phyloP scores from a whole-genome alignment of 2,329 filamentous ascomycete genomes.

The Penicillium occitanis region DNA sequence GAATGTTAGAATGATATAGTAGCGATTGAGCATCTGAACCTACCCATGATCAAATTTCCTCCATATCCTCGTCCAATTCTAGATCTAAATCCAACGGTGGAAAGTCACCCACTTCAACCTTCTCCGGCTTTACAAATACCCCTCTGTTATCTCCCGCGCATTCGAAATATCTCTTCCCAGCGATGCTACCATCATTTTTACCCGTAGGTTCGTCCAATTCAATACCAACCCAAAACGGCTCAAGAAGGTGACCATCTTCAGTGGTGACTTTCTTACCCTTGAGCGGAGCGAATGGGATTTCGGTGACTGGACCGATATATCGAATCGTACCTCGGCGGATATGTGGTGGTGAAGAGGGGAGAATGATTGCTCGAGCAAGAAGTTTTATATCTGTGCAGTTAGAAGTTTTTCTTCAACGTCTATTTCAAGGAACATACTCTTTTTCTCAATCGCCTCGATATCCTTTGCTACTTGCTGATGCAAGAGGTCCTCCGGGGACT shows the following conservation, averaged over 20 bases:
- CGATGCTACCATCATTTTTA: slow-evolving; percentile 61
- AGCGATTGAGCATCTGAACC: background rate
- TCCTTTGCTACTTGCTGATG: slow-evolving; percentile 63
- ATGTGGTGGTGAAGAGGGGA: slow-evolving; percentile 45
- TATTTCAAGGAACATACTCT: slow-evolving; percentile 48
- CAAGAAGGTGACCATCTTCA: slow-evolving; percentile 24
- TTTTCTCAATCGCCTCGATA: slow-evolving; percentile 61
- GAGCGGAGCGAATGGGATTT: slow-evolving; percentile 39
- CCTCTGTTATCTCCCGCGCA: slow-evolving; percentile 54
- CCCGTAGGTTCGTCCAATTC: slow-evolving; percentile 64
- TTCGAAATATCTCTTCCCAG: slow-evolving; percentile 55
- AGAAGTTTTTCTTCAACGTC: background rate
- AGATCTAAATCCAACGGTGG: slow-evolving; percentile 52
- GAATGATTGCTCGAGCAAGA: slow-evolving; percentile 44
- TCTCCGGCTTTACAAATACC: slow-evolving; percentile 62
- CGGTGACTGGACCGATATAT: slow-evolving; percentile 44
- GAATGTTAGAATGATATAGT: background rate
- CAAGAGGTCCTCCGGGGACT: slow-evolving; percentile 70
- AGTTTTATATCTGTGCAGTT: slow-evolving; percentile 42
- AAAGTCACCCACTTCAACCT: slow-evolving; percentile 62
- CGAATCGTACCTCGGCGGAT: slow-evolving; percentile 45
- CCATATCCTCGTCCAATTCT: slow-evolving; percentile 55
- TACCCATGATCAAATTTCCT: slow-evolving; percentile 48
- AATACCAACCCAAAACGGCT: slow-evolving; percentile 58
- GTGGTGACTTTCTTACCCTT: slow-evolving; percentile 26